Base-by-base conservation (phyloP, 2,329 filamentous ascomycete species). In the Chaetomium globosum region DNA sequence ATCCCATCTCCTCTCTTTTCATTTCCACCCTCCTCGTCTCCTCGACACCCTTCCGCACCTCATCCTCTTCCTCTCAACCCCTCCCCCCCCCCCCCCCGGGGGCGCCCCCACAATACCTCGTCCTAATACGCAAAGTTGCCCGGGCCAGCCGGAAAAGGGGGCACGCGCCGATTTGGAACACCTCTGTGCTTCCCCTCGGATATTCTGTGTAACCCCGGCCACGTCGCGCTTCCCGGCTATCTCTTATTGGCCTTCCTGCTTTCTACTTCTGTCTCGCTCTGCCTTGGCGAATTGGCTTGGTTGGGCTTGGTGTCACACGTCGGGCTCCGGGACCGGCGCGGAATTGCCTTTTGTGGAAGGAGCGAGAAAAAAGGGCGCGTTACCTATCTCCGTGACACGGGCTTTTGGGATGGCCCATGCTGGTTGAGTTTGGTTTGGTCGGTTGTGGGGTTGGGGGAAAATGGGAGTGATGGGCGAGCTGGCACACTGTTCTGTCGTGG, bases 301-400 rank as follows among this genome's bases (percentile, higher is more conserved):
- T 9, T 48, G 43, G 23, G 9, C 12, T 16, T 51, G 48, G 10
- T 51, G 48, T 48, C 46, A 21, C 39, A 19, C n/a, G 46, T 21
- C 46, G 46, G 46, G n/a, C 46, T 23, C 46, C 46, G 46, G 46
- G 13, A 26, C 16, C 28, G 51, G 51, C 51, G 8, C 51, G 51
- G 51, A 53, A 26, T 53, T 53, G 51, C 51, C 51, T 53, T 6
- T 16, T 53, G 16, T 16, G 28, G 51, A 53, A 53, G 26, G 26
- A 53, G 51, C 26, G 51, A n/a, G 28, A 6, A 12, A 16, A 26
- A 30, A 12, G 33, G 33, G 26, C 26, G 10, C 13, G 26, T 12
- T 23, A 9, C 4, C 46, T 48, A 48, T 21, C n/a, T 23, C 19
- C 46, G 19, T 21, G 36, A 4, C 26, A 26, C 2, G 26, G 26